Evolutionary conservation across 2,329 filamentous ascomycete species (phyloP).

Genomic region (Fusarium bactridioides): DNA sequence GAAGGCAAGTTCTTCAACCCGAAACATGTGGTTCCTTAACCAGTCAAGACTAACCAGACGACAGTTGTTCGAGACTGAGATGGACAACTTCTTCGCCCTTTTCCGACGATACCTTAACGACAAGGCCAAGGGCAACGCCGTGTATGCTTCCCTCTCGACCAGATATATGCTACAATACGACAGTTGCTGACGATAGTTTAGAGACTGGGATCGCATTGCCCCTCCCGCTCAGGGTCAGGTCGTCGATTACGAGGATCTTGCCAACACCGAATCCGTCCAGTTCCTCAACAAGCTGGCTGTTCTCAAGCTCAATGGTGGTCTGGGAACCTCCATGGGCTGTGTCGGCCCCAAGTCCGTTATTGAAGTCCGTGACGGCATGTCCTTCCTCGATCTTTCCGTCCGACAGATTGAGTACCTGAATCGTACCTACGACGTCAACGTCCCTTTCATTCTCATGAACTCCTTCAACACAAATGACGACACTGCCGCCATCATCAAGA

Average conservation of each 20-base stretch:
- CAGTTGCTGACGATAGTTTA: slow-evolving; percentile 49
- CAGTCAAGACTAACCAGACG: slow-evolving; percentile 4
- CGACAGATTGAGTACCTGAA: slow-evolving; percentile 99
- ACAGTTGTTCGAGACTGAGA: slow-evolving; percentile 95
- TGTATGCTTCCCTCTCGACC: slow-evolving; percentile 60
- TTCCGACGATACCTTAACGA: slow-evolving; percentile 99
- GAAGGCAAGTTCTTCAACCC: slow-evolving; percentile 69
- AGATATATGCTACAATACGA: not conserved
- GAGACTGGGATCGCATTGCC: slow-evolving; percentile 96
- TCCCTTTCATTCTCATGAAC: slow-evolving; percentile 99
- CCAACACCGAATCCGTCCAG: slow-evolving; percentile 87
- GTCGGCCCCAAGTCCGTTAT: slow-evolving; percentile 99
- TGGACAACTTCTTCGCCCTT: slow-evolving; percentile 99
- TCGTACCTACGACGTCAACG: slow-evolving; percentile 96
- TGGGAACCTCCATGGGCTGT: slow-evolving; percentile 99
- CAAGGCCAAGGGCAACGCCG: slow-evolving; percentile 95
- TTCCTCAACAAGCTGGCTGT: slow-evolving; percentile 98
- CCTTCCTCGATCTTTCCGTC: slow-evolving; percentile 97
- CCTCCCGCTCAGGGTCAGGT: slow-evolving; percentile 94
- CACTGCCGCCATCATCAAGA: slow-evolving; percentile 99
- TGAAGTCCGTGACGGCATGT: slow-evolving; percentile 99
- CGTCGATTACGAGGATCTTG: slow-evolving; percentile 89
- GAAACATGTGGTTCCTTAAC: not conserved
- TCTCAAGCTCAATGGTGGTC: slow-evolving; percentile 98
- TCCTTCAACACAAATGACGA: slow-evolving; percentile 99